phyloP scores from a whole-genome alignment of 352 stramenopile species.

The Pythium rhizo-oryzae region DNA sequence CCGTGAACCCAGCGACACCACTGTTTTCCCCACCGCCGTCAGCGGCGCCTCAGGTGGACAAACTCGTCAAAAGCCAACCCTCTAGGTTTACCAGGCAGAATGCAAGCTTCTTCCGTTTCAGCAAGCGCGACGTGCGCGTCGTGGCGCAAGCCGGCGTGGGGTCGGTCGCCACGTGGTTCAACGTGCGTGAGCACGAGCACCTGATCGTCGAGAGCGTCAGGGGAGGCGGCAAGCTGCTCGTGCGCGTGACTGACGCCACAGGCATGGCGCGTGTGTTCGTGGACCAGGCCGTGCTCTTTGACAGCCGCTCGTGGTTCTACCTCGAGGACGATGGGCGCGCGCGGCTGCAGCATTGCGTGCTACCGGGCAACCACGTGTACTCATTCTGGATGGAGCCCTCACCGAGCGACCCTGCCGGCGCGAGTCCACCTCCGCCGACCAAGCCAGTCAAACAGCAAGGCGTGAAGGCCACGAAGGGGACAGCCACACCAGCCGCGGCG shows the following conservation, averaged over 20 bases:
- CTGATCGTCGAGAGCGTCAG: constrained; percentile 56
- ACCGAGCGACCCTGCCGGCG: neutral
- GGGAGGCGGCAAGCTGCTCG: constrained; percentile 53
- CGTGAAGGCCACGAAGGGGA: neutral
- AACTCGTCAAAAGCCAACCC: constrained; percentile 10
- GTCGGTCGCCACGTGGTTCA: constrained; percentile 19
- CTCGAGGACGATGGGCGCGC: constrained; percentile 40
- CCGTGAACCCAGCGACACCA: neutral
- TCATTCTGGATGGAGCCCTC: constrained; percentile 75
- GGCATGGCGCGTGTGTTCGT: constrained; percentile 55
- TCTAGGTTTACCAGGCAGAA: too few relatives aligned
- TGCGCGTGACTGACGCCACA: constrained; percentile 58
- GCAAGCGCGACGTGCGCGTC: constrained; percentile 35
- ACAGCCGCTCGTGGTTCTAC: constrained; percentile 73
- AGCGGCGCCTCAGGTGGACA: constrained; percentile 6
- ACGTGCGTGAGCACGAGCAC: constrained; percentile 53
- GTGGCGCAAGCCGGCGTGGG: constrained; percentile 19
- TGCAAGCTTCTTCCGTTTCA: constrained; percentile 33
- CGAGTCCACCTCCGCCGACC: neutral
- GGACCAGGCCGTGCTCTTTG: constrained; percentile 62
- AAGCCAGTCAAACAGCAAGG: neutral
- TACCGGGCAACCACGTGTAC: constrained; percentile 65
- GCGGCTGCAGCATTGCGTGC: constrained; percentile 42
- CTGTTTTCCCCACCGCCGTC: neutral
- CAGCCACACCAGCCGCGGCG: neutral